These are phyloP conservation scores for Microglena sp. DNA, from an alignment of 139 green algal species.

Conservation along the genomic window DNA sequence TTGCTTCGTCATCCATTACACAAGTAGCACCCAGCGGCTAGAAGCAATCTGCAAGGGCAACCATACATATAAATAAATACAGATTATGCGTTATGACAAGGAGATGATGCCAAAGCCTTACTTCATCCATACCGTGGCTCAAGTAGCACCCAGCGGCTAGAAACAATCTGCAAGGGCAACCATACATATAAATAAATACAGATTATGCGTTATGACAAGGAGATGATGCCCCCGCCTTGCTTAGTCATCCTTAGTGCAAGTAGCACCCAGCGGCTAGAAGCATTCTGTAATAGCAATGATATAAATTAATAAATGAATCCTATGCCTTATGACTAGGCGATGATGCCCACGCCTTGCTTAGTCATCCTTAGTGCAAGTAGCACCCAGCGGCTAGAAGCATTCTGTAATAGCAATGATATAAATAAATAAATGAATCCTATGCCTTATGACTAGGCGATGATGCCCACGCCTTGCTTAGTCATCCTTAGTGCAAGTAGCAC, in stretches of 20 bases:
- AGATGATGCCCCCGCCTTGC: too few species aligned
- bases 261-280: too few species aligned
- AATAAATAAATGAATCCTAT: background rate
- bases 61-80: background rate
- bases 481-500: slow-evolving; percentile 65
- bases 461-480: slow-evolving; percentile 39
- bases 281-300: too few species aligned
- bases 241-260: too few species aligned
- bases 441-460: too few species aligned
- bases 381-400: too few species aligned
- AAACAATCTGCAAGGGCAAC: too few species aligned
- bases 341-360: too few species aligned
- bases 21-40: slow-evolving; percentile 47
- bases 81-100: background rate
- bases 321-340: background rate
- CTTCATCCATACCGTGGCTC: too few species aligned
- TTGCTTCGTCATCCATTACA: slow-evolving; percentile 56
- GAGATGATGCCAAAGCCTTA: too few species aligned
- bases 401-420: background rate
- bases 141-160: too few species aligned
- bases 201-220: background rate
- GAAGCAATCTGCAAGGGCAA: slow-evolving; percentile 21
- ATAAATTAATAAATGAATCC: background rate
- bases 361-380: too few species aligned
- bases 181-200: background rate